phyloP scores from a whole-genome alignment of 352 stramenopile species.

The Pythium rhizo-oryzae region DNA sequence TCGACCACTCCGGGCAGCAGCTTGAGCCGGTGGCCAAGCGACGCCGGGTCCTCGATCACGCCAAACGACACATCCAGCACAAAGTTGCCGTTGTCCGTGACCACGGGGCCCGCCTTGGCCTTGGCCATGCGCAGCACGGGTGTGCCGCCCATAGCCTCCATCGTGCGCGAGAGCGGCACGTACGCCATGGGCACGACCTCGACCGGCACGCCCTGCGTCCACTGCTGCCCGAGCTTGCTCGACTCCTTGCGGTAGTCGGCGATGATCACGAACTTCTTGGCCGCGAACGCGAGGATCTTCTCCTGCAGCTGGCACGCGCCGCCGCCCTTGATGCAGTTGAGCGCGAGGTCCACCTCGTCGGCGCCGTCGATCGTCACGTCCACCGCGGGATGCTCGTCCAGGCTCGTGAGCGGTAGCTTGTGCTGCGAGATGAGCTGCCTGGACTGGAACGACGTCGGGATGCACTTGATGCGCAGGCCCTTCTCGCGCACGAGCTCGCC shows the following conservation, averaged over 20 bases:
- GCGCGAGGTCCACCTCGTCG: conserved; percentile 96
- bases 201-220: conserved; percentile 93
- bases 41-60: conserved; percentile 63
- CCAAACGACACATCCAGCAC: conserved; percentile 91
- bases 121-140: conserved; percentile 84
- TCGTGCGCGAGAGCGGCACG: conserved; percentile 90
- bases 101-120: conserved; percentile 94
- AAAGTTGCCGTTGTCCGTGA: conserved; percentile 97
- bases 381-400: conserved; percentile 87
- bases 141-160: conserved; percentile 56
- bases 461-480: conserved; percentile 95
- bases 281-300: conserved; percentile 93
- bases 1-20: conserved; percentile 88
- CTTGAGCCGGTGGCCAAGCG: conserved; percentile 72
- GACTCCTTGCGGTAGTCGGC: conserved; percentile 95
- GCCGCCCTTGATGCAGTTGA: conserved; percentile 99
- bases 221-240: conserved; percentile 82
- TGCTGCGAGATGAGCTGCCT: conserved; percentile 92
- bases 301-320: conserved; percentile 95
- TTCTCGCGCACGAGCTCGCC: conserved; percentile 93
- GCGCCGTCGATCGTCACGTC: conserved; percentile 99
- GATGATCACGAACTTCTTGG: conserved; percentile 99
- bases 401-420: conserved; percentile 76
- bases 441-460: conserved; percentile 98
- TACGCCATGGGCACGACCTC: conserved; percentile 98